Evolutionary conservation across 2,329 filamentous ascomycete species (phyloP).

Genomic region (Sporothrix mexicana): DNA sequence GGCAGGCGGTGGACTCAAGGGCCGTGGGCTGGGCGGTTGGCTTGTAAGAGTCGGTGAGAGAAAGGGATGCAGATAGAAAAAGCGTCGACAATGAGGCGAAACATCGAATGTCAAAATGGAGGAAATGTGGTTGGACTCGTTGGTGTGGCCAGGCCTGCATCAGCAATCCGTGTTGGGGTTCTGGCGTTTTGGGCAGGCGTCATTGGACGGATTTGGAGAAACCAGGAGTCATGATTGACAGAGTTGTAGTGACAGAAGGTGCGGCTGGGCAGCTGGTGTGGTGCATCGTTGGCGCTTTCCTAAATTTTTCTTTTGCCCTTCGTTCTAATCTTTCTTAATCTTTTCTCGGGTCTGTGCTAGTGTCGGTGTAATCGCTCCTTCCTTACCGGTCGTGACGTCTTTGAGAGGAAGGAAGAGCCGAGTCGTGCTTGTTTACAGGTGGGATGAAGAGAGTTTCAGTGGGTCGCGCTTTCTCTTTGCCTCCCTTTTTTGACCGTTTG

Average conservation of each 20-base stretch:
- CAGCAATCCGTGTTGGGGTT: neutral
- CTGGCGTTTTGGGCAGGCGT: neutral
- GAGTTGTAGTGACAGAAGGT: neutral
- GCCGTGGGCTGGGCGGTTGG: neutral
- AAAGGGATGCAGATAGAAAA: slow-evolving; percentile 15
- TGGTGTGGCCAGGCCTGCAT: slow-evolving; percentile 17
- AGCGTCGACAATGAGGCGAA: slow-evolving; percentile 7
- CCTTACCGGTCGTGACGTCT: neutral
- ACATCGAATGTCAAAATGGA: slow-evolving; percentile 21
- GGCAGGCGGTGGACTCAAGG: slow-evolving; percentile 4
- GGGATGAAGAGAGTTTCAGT: neutral
- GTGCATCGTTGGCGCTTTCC: slow-evolving; percentile 14
- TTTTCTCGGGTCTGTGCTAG: slow-evolving; percentile 12
- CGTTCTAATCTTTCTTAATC: neutral
- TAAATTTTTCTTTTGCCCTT: neutral
- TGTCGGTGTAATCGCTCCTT: slow-evolving; percentile 7
- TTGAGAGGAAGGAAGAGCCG: slow-evolving; percentile 16
- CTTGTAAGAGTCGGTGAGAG: slow-evolving; percentile 28
- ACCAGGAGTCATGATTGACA: too few relatives aligned
- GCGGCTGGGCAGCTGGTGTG: neutral
- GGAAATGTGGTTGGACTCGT: slow-evolving; percentile 11
- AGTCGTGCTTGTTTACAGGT: neutral
- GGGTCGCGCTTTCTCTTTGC: slow-evolving; percentile 14
- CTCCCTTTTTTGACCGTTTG: neutral
- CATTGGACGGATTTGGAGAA: slow-evolving; percentile 2